Percentiles rank a stretch among this genome's conserved stretches.
These are phyloP conservation scores for Neonectria sp. DNA, from an alignment of 2,329 filamentous ascomycete genomes.

Conservation along the genomic window DNA sequence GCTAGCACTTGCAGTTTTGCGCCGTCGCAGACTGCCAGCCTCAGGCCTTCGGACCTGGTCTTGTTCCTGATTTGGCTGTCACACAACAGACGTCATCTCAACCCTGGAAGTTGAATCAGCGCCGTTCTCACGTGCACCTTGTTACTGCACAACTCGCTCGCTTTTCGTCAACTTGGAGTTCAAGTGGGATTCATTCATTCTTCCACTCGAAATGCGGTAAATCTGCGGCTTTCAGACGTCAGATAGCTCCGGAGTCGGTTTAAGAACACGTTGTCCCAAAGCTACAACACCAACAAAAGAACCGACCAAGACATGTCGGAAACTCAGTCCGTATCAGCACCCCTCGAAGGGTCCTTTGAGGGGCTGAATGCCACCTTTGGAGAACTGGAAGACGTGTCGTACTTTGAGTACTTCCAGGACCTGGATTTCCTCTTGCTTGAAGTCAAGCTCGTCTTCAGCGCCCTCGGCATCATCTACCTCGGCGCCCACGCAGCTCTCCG, in stretches of 20 bases:
- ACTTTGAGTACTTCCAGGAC: constrained; percentile 52
- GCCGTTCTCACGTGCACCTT: not conserved
- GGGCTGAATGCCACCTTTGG: constrained; percentile 50
- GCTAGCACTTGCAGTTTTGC: constrained; percentile 23
- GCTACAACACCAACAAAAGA: constrained; percentile 17
- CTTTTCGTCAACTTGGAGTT: not conserved
- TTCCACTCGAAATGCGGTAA: constrained; percentile 15
- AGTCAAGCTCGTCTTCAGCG: constrained; percentile 70
- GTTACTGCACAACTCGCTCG: constrained; percentile 3
- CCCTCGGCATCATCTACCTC: constrained; percentile 86
- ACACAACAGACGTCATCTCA: constrained; percentile 28
- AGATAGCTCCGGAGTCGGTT: constrained; percentile 3
- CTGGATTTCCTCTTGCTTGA: constrained; percentile 63
- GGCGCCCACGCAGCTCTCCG: constrained; percentile 89
- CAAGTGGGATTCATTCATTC: constrained; percentile 1
- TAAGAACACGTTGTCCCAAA: constrained; percentile 42
- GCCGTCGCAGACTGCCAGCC: constrained; percentile 11
- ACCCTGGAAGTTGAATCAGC: constrained; percentile 2
- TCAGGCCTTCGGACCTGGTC: constrained; percentile 6
- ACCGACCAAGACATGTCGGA: constrained; percentile 39
- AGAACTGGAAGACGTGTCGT: constrained; percentile 38
- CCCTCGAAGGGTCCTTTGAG: constrained; percentile 44
- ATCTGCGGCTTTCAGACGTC: not conserved
- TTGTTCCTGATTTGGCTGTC: too few species aligned
- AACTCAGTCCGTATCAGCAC: constrained; percentile 39